Evolutionary conservation across 768 basidiomycete genomes (phyloP), one percentile per base, ranked within the genome.

Genomic region (Mycena kentingensis): DNA sequence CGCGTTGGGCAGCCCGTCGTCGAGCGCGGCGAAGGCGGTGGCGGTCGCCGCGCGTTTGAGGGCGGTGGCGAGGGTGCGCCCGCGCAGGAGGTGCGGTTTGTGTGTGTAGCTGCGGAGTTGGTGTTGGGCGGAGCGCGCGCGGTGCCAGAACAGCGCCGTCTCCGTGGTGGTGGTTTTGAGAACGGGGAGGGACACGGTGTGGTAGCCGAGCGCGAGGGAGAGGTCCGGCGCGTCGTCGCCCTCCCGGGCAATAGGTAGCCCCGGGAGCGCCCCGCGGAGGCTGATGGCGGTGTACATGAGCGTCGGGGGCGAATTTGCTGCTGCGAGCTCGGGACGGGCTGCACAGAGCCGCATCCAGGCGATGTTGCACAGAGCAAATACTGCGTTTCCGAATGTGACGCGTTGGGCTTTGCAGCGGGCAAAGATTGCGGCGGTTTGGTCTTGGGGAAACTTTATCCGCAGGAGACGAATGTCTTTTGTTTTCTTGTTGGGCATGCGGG

Each of bases 271-370:
- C 8, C 7, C 37, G 13, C 83, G 74, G 19, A 83, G 65, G 65
- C 82, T 83, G 42, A 83, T 62, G 10, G 83, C 82, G 6, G 82
- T 79, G 65, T 85, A 85, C 68, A 83, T 75, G 74, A 84, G 73
- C 63, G 70, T 74, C 35, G 52, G 41, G 29, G 15, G 42, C 24
- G 21, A 18, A 36, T 48, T 41, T 15, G 28, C 19, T 28, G 22
- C 32, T 22, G 70, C 70, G 24, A 74, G 62, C 29, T 71, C 68
- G 28, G 58, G 59, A 43, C 62, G 60, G 19, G 63, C 67, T 21
- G 60, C 50, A n/a, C 62, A 63, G 48, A 70, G 66, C 31, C 74
- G 65, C 13, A 72, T 71, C 79, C 78, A 81, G 2, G 78, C 81
- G 22, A 80, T 44, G 58, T 78, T 80, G 62, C 74, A 77, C 8